Base-by-base conservation (phyloP, 2,329 filamentous ascomycete genomes). In the Aspergillus alliaceus region DNA sequence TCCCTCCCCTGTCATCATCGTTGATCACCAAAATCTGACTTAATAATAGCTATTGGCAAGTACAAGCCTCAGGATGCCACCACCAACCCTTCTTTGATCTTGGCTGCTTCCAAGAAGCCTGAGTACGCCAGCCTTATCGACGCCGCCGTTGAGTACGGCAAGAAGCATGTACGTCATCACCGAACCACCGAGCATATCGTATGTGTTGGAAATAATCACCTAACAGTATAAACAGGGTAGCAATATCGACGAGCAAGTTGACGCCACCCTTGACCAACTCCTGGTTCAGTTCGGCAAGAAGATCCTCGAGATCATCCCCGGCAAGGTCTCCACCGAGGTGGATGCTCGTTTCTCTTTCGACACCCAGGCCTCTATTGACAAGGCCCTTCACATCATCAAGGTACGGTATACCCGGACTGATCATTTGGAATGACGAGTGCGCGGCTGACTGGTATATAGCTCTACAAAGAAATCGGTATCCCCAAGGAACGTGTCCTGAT, bases 1-100 rank as follows among this genome's bases (percentile, higher is more conserved):
- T 49, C 42, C 46, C 56, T 52, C 57, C 56, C 52, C 9, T 11
- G 3, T 34, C 15, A 14, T 20, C 37, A 60, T 61, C 58, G 46
- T 59, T 52, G 58, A 24, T 24, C 14, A n/a, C 3, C 15, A n/a
- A 31, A 34, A 35, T 24, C 51, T 47, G 49, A 46, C 22, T 35
- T 1, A 22, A 24, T 20, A 34, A 77, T 81, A 87, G 93, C 93
- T 79, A 99, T 99, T 79, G 93, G 85, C 84, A 97, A 98, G 85
- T 99, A 99, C 88, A 96, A 96, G 88, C 95, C 95, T 66, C 93
- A 99, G 85, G 95, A 99, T 90, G 95, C 95, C 75, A 99, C 95
- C 78, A 99, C 95, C 83, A 99, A 99, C 88, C 95, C 95, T 59
- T 98, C 95, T 64, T 86, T 99, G 77, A 98, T 99, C 80, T 90